phyloP scores from a whole-genome alignment of 495 filamentous ascomycete genomes.

The Penicillium angulare region DNA sequence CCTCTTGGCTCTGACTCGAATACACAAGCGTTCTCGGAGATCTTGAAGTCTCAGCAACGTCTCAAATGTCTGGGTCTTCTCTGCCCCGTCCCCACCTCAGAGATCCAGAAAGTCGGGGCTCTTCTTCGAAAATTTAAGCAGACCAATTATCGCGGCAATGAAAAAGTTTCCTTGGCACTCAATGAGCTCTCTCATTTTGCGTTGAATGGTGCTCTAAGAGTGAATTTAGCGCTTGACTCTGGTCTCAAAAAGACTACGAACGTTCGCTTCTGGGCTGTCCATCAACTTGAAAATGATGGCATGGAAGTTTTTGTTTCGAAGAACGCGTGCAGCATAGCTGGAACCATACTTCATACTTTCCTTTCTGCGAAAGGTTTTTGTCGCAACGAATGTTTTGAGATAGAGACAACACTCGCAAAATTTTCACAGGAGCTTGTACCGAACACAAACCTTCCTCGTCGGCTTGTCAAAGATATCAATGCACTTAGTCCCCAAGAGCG shows the following conservation, averaged over 20 bases:
- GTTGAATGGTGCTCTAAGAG: conserved; percentile 26
- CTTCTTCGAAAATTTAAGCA: conserved; percentile 35
- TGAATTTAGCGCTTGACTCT: conserved; percentile 52
- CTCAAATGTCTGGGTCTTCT: conserved; percentile 47
- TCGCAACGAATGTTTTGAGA: conserved; percentile 51
- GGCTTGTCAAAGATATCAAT: conserved; percentile 52
- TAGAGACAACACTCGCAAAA: conserved; percentile 44
- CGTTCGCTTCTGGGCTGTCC: conserved; percentile 56
- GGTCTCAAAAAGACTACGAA: conserved; percentile 50
- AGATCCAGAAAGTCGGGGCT: conserved; percentile 33
- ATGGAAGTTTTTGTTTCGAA: conserved; percentile 55
- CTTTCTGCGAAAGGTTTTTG: conserved; percentile 49
- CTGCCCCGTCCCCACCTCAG: conserved; percentile 37
- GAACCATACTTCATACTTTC: conserved; percentile 57
- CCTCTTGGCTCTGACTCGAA: conserved; percentile 51
- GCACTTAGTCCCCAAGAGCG: conserved; percentile 52
- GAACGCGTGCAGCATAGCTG: conserved; percentile 47
- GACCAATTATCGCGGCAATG: conserved; percentile 11
- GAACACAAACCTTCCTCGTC: conserved; percentile 39
- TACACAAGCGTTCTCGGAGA: conserved; percentile 43
- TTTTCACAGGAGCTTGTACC: conserved; percentile 35
- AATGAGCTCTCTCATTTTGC: conserved; percentile 35
- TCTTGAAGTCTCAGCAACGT: conserved; percentile 49
- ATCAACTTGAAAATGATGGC: conserved; percentile 41
- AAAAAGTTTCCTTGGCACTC: conserved; percentile 24